Base-by-base conservation (phyloP, 1,139 yeast species). In the Lodderomyces orthopsilosis region DNA sequence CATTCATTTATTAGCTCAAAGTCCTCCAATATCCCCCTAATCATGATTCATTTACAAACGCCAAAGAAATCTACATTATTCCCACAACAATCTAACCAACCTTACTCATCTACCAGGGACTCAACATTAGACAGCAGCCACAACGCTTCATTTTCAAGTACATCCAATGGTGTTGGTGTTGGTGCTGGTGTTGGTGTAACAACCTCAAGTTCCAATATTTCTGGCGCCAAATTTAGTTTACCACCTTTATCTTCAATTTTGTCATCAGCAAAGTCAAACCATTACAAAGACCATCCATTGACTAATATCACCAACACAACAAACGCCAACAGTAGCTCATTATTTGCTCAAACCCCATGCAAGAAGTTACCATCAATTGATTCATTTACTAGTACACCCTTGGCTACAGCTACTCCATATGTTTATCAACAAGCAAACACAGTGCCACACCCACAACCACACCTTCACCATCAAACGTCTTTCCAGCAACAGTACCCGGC, bases 231-330 rank as follows among this genome's bases (percentile, higher is more conserved):
- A 38, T 41, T 70, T 36, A 58, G 59, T 48, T 67, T 72, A 47
- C 77, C 77, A 19, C 77, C 77, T 15, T 66, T 72, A 53, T 65
- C 73, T 28, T 56, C 74, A 21, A 55, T 68, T 21, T 59, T 72
- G 39, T 52, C 59, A 36, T 53, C 57, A 33, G 59, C 59, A 22
- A 54, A 45, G 46, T 40, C 51, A 45, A 42, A 36, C 35, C 46
- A 46, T 37, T 41, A 37, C 24, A 49, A 41, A 22, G 51, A 47
- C 33, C 76, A 75, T 37, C 77, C 77, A 23, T 64, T 70, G 51
- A 62, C 68, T 23, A 54, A 68, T 17, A 52, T 64, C 14, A 15
- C 35, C 22, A 36, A 22, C 24, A 24, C 35, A 8, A 13, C 23
- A 19, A 30, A 15, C 19, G n/a, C 14, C 7, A 15, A 12, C 7